Percentiles rank a stretch among this genome's conserved stretches.
These are phyloP conservation scores for Ophiostoma montium DNA, from an alignment of 2,329 filamentous ascomycete species.

Conservation along the genomic window DNA sequence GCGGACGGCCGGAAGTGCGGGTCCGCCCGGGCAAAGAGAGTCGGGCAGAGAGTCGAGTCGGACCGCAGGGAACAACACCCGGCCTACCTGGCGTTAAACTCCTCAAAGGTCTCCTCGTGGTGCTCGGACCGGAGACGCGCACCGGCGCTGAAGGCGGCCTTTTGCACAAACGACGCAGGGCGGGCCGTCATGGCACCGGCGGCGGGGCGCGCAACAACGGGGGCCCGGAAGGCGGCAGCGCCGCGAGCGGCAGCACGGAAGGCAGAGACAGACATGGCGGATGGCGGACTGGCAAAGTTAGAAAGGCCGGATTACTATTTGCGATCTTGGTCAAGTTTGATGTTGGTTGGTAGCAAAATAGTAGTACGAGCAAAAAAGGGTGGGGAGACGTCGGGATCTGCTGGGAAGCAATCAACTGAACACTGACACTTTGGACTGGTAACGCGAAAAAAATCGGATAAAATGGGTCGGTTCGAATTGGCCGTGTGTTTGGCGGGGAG, in stretches of 20 bases:
- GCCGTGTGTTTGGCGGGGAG: too few species aligned
- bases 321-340: not conserved
- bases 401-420: not conserved
- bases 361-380: too few species aligned
- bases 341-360: too few species aligned
- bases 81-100: conserved; percentile 89
- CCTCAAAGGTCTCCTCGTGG: conserved; percentile 95
- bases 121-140: conserved; percentile 45
- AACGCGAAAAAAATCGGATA: too few species aligned
- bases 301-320: not conserved
- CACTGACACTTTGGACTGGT: too few species aligned
- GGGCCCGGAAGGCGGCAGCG: conserved; percentile 48
- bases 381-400: not conserved
- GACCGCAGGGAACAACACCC: not conserved
- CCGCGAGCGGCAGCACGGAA: conserved; percentile 59
- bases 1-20: too few species aligned
- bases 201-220: conserved; percentile 27
- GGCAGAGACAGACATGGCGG: conserved; percentile 40
- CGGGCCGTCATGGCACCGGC: conserved; percentile 34
- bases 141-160: conserved; percentile 49
- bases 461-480: too few species aligned
- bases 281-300: too few species aligned
- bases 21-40: too few species aligned
- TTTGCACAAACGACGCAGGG: conserved; percentile 37
- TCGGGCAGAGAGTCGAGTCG: too few species aligned